Evolutionary conservation across 306 rosid species (phyloP).

Genomic region (Gynostemma pentaphyllum): DNA sequence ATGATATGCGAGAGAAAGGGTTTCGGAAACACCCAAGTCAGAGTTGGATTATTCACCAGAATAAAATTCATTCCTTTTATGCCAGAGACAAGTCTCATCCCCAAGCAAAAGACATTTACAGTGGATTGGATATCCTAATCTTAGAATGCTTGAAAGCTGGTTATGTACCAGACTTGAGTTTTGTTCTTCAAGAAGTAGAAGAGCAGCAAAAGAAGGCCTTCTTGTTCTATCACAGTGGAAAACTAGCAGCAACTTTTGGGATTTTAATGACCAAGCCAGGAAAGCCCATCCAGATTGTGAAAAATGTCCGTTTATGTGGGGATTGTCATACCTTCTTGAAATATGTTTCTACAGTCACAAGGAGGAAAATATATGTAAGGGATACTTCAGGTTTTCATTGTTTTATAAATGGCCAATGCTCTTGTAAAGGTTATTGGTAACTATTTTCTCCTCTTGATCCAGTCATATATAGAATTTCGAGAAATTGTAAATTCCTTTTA

Average conservation of each 20-base stretch:
- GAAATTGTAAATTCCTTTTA: background rate
- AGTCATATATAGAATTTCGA: background rate
- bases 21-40: conserved; percentile 61
- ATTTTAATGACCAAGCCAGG: conserved; percentile 49
- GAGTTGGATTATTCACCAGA: conserved; percentile 58
- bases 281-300: conserved; percentile 54
- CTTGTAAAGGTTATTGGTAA: conserved; percentile 71
- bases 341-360: conserved; percentile 48
- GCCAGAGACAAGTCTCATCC: conserved; percentile 74
- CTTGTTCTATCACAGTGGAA: conserved; percentile 58
- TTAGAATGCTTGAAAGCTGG: conserved; percentile 69
- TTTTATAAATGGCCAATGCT: conserved; percentile 68
- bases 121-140: conserved; percentile 68
- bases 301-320: conserved; percentile 73
- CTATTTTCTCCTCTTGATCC: background rate
- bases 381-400: conserved; percentile 85
- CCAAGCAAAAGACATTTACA: conserved; percentile 57
- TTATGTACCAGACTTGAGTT: conserved; percentile 67
- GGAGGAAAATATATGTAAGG: conserved; percentile 49
- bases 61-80: conserved; percentile 63
- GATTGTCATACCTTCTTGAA: conserved; percentile 80
- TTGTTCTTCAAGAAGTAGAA: conserved; percentile 81
- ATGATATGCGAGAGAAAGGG: conserved; percentile 60
- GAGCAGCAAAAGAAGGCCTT: conserved; percentile 65
- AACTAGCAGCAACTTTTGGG: conserved; percentile 67